phyloP scores from a whole-genome alignment of 2,329 filamentous ascomycete species.

The Fusarium devonianum region DNA sequence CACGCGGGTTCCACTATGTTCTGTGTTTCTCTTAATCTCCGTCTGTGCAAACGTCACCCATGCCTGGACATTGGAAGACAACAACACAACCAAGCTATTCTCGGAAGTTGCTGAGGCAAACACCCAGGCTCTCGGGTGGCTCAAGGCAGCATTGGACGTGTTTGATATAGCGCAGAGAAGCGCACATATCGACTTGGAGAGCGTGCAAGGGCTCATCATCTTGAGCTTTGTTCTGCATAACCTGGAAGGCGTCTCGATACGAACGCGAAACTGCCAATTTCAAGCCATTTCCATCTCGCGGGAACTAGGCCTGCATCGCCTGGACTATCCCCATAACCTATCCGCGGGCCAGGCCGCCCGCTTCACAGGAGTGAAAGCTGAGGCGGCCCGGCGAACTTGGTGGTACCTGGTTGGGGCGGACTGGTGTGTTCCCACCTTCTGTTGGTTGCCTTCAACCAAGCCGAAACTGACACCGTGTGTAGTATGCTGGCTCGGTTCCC shows the following conservation, averaged over 20 bases:
- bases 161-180: conserved; percentile 46
- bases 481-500: conserved; percentile 50
- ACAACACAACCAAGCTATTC: conserved; percentile 41
- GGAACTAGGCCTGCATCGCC: conserved; percentile 48
- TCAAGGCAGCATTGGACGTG: conserved; percentile 46
- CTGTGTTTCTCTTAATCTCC: conserved; percentile 41
- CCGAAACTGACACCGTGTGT: conserved; percentile 9
- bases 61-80: conserved; percentile 42
- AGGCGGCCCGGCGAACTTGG: conserved; percentile 53
- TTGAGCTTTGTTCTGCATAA: conserved; percentile 50
- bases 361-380: conserved; percentile 39
- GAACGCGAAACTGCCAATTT: conserved; percentile 22
- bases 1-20: conserved; percentile 33
- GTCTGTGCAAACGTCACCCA: conserved; percentile 45
- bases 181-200: conserved; percentile 44
- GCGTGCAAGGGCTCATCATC: conserved; percentile 49
- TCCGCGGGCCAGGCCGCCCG: conserved; percentile 32
- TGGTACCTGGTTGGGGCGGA: conserved; percentile 54
- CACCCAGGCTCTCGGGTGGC: conserved; percentile 44
- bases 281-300: conserved; percentile 32
- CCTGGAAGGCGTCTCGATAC: conserved; percentile 39
- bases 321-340: conserved; percentile 45
- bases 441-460: background rate
- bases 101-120: conserved; percentile 40
- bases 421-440: conserved; percentile 42